These are phyloP conservation scores for Mycosphaerella arachidis DNA, from an alignment of 2,329 filamentous ascomycete genomes.

Conservation along the genomic window DNA sequence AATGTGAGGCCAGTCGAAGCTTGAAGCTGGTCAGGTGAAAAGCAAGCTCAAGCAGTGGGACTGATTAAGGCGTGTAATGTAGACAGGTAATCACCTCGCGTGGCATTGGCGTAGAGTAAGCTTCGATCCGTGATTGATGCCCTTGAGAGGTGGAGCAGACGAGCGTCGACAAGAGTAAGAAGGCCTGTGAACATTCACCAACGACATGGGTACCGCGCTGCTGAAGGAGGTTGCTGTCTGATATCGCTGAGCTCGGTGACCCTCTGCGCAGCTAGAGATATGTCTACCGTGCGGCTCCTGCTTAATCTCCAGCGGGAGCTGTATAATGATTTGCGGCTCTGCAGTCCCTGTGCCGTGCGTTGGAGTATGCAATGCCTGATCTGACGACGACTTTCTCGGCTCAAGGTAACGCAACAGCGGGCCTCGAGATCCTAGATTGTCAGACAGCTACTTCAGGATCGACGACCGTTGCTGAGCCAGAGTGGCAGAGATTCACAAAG, in stretches of 20 bases:
- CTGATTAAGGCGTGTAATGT: background rate
- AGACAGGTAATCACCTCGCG: conserved; percentile 8
- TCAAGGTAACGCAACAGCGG: conserved; percentile 16
- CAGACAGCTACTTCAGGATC: conserved; percentile 10
- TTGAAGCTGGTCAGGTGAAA: background rate
- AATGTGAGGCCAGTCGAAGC: background rate
- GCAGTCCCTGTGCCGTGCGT: conserved; percentile 12
- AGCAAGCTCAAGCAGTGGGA: background rate
- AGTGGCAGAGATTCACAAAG: conserved; percentile 9
- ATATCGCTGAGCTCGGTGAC: conserved; percentile 12
- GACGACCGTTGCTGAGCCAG: conserved; percentile 15
- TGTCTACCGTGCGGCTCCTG: conserved; percentile 11
- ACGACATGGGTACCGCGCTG: conserved; percentile 16
- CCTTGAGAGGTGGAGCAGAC: background rate
- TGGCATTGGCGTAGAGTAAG: conserved; percentile 1
- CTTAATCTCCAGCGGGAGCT: conserved; percentile 12
- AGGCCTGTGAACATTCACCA: conserved; percentile 17
- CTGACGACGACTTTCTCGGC: conserved; percentile 1
- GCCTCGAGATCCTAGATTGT: conserved; percentile 21
- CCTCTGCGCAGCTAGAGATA: conserved; percentile 2
- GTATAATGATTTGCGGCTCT: conserved; percentile 19
- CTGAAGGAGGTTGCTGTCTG: conserved; percentile 12
- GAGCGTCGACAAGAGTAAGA: conserved; percentile 10
- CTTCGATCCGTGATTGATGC: background rate
- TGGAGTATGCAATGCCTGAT: conserved; percentile 7